A percentile compares a stretch with the other conserved stretches of the same genome.
Evolutionary conservation across 805 yeast genomes (phyloP).

Genomic region (Wickerhamiella sergipiensis): DNA sequence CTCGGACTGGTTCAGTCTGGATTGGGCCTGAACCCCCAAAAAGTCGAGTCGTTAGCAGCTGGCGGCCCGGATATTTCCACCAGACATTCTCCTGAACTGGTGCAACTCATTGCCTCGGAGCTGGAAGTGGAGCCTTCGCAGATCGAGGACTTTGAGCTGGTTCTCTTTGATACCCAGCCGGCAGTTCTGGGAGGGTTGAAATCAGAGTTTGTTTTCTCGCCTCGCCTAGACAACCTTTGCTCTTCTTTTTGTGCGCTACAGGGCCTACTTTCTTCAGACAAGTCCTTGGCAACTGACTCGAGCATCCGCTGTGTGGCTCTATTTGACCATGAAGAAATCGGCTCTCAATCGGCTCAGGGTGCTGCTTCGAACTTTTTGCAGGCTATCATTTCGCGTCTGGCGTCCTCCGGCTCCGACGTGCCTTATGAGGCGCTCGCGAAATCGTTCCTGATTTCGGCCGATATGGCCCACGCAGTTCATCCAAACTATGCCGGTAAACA

Average conservation of each 20-base stretch:
- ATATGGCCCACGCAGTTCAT: conserved; percentile 94
- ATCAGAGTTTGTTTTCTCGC: conserved; percentile 82
- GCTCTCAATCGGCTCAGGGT: conserved; percentile 89
- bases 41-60: conserved; percentile 27
- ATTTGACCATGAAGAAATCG: conserved; percentile 94
- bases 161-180: conserved; percentile 72
- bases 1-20: conserved; percentile 41
- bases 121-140: conserved; percentile 36
- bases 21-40: conserved; percentile 9
- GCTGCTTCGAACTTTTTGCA: conserved; percentile 89
- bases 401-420: conserved; percentile 31
- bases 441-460: conserved; percentile 82
- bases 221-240: conserved; percentile 81
- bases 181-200: conserved; percentile 78
- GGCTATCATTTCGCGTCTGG: conserved; percentile 56
- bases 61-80: conserved; percentile 50
- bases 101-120: conserved; percentile 57
- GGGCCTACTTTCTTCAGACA: conserved; percentile 48
- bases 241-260: conserved; percentile 70
- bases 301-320: conserved; percentile 58
- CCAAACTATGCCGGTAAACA: conserved; percentile 75
- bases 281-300: conserved; percentile 19
- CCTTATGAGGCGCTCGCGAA: conserved; percentile 28
- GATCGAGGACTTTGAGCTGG: conserved; percentile 82
- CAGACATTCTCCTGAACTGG: conserved; percentile 65